These are phyloP conservation scores for Aspergillus japonicus DNA, from an alignment of 2,329 filamentous ascomycete genomes.

Conservation along the genomic window DNA sequence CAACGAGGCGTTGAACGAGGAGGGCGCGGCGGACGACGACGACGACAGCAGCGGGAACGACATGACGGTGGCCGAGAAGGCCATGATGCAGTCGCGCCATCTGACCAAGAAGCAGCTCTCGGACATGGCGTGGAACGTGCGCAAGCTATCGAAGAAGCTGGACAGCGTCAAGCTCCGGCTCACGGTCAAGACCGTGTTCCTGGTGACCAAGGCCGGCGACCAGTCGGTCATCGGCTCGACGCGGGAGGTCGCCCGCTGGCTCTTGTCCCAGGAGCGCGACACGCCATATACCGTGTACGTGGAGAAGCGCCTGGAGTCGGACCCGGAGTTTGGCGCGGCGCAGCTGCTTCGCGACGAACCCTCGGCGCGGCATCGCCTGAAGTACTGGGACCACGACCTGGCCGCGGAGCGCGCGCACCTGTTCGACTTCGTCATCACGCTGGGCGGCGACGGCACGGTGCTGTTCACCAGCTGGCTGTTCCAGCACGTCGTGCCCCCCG, in stretches of 20 bases:
- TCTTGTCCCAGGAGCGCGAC: conserved; percentile 68
- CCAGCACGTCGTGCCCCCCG: conserved; percentile 89
- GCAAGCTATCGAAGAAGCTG: conserved; percentile 82
- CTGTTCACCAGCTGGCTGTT: conserved; percentile 96
- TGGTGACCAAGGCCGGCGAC: conserved; percentile 92
- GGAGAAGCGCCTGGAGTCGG: conserved; percentile 70
- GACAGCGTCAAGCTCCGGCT: conserved; percentile 80
- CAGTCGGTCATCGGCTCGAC: conserved; percentile 74
- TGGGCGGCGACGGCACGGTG: conserved; percentile 95
- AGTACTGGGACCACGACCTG: conserved; percentile 80
- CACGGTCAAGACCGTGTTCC: conserved; percentile 76
- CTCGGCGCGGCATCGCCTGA: conserved; percentile 58
- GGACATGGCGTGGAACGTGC: conserved; percentile 95
- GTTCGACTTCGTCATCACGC: conserved; percentile 90
- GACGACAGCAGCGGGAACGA: conserved; percentile 22
- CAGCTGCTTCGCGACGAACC: conserved; percentile 65
- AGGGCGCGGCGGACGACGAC: conserved; percentile 12
- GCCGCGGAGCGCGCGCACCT: conserved; percentile 75
- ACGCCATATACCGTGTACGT: conserved; percentile 75
- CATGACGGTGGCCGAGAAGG: conserved; percentile 21
- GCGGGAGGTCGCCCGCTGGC: conserved; percentile 74
- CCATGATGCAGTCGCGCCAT: conserved; percentile 64
- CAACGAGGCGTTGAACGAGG: conserved; percentile 15
- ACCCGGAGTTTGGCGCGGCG: conserved; percentile 70
- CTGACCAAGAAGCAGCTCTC: conserved; percentile 92